Conservation (phyloP, 139 green algal genomes). For the Micractinium sp. region DNA sequence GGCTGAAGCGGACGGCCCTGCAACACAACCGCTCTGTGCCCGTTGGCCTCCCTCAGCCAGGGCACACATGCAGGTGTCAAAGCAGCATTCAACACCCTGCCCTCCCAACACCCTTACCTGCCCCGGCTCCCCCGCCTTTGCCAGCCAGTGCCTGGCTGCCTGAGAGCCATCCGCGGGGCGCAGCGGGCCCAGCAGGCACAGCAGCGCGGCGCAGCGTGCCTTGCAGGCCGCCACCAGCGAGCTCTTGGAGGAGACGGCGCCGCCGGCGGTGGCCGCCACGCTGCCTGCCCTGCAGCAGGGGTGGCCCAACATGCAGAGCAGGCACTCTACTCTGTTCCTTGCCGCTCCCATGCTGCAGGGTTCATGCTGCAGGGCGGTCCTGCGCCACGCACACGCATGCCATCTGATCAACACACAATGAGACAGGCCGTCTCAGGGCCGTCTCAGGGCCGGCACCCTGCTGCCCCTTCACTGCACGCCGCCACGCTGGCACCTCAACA, state of each 20-base stretch:
- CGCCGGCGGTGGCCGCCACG: neutral
- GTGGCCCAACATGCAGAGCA: too few relatives aligned
- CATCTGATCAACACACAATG: too few relatives aligned
- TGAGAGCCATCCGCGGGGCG: neutral
- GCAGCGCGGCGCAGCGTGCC: conserved; percentile 30
- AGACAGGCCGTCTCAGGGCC: too few relatives aligned
- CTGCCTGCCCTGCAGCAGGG: neutral
- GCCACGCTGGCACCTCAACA: too few relatives aligned
- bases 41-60: neutral
- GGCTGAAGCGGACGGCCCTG: neutral
- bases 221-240: conserved; percentile 31
- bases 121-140: neutral
- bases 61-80: too few relatives aligned
- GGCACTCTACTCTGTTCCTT: too few relatives aligned
- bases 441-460: too few relatives aligned
- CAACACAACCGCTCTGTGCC: neutral
- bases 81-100: neutral
- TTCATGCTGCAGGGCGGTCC: too few relatives aligned
- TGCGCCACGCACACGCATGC: too few relatives aligned
- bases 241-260: conserved; percentile 4
- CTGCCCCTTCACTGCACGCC: too few relatives aligned
- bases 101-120: neutral
- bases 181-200: conserved; percentile 36
- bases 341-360: too few relatives aligned
- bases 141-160: conserved; percentile 20